Evolutionary conservation across 352 stramenopile species (phyloP).

Genomic region (Pythium grandisporangium): DNA sequence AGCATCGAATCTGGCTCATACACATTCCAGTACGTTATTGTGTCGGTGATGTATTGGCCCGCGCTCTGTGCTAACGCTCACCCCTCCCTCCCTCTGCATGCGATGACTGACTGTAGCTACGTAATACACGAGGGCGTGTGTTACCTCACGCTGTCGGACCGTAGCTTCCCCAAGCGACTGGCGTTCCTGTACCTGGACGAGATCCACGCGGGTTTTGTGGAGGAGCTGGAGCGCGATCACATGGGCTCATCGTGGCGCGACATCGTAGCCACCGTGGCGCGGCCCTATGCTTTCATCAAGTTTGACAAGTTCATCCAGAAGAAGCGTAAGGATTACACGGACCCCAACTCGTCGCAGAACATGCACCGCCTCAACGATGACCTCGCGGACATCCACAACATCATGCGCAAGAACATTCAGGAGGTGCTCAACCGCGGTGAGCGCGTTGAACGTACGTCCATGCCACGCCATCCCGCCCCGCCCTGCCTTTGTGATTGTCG

Average conservation of each 20-base stretch:
- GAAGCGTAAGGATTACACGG: conserved; percentile 96
- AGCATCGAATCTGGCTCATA: conserved; percentile 91
- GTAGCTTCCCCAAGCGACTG: conserved; percentile 95
- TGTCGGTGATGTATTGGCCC: conserved; percentile 15
- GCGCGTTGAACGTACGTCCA: conserved; percentile 69
- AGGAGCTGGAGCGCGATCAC: conserved; percentile 92
- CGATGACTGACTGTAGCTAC: conserved; percentile 83
- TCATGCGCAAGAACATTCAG: conserved; percentile 98
- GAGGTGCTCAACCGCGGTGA: conserved; percentile 91
- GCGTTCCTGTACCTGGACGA: conserved; percentile 98
- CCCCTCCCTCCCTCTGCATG: no score
- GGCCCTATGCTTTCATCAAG: conserved; percentile 99
- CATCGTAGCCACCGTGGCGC: conserved; percentile 91
- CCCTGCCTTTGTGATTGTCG: no score
- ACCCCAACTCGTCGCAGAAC: conserved; percentile 93
- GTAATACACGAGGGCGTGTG: conserved; percentile 96
- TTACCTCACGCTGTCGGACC: conserved; percentile 96
- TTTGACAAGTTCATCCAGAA: conserved; percentile 98
- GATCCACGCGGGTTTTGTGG: conserved; percentile 90
- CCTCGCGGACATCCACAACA: conserved; percentile 97
- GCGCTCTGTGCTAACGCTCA: neutral
- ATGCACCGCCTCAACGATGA: conserved; percentile 97
- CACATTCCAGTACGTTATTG: conserved; percentile 81
- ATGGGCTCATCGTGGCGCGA: conserved; percentile 86
- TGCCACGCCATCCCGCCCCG: no score